These are phyloP conservation scores for Canavalia gladiata DNA, from an alignment of 306 rosid genomes.

Conservation along the genomic window DNA sequence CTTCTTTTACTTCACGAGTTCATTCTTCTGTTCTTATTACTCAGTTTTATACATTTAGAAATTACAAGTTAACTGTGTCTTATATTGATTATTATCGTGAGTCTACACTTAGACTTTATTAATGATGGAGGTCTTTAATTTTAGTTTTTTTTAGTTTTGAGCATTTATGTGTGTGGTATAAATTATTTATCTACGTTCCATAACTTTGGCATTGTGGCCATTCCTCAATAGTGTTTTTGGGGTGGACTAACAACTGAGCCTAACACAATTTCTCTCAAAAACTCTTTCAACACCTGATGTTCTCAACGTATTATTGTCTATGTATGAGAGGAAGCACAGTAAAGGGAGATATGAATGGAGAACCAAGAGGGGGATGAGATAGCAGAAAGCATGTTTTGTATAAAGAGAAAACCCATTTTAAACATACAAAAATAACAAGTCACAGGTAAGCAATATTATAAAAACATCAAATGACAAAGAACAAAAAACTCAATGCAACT, in stretches of 20 bases:
- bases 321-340: slow-evolving; percentile 6
- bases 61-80: neutral
- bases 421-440: slow-evolving; percentile 7
- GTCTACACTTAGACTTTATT: neutral
- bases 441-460: neutral
- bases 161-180: neutral
- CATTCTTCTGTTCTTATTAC: neutral
- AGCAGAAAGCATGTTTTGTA: slow-evolving; percentile 7
- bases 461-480: slow-evolving; percentile 29
- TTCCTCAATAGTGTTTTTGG: neutral
- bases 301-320: slow-evolving; percentile 11
- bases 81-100: neutral
- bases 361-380: slow-evolving; percentile 25
- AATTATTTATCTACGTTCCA: neutral
- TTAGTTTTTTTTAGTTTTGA: neutral
- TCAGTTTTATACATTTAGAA: neutral
- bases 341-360: slow-evolving; percentile 6
- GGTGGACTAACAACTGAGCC: neutral
- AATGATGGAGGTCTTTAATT: neutral
- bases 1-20: neutral
- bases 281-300: neutral
- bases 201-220: neutral
- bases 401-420: slow-evolving; percentile 14
- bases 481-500: slow-evolving; percentile 54
- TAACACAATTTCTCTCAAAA: slow-evolving; percentile 2